Evolutionary conservation across 2,329 filamentous ascomycete genomes (phyloP).

Genomic region (Aspergillus ruber): DNA sequence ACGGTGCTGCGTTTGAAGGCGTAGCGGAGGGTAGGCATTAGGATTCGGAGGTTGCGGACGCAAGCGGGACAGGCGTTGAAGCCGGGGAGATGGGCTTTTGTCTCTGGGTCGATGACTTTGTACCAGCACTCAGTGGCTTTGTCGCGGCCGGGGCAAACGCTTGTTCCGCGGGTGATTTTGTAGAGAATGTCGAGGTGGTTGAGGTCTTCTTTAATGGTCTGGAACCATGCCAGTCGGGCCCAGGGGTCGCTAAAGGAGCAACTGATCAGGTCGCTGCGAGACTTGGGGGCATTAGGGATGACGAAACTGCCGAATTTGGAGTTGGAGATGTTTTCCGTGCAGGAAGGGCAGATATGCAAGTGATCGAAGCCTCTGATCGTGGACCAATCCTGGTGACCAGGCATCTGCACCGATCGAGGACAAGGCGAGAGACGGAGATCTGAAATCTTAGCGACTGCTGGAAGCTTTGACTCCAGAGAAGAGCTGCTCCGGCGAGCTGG

Average conservation of each 20-base stretch:
- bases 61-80: constrained; percentile 74
- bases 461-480: neutral
- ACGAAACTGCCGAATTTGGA: constrained; percentile 65
- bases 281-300: constrained; percentile 52
- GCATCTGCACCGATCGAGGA: constrained; percentile 56
- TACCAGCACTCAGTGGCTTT: constrained; percentile 63
- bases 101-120: constrained; percentile 63
- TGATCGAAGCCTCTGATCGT: constrained; percentile 63
- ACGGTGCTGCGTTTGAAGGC: constrained; percentile 51
- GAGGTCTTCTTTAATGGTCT: constrained; percentile 65
- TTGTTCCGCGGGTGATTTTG: constrained; percentile 56
- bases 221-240: constrained; percentile 77
- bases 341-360: constrained; percentile 77
- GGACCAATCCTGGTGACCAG: constrained; percentile 71
- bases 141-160: constrained; percentile 54
- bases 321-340: constrained; percentile 65
- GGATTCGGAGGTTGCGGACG: constrained; percentile 61
- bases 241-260: constrained; percentile 80
- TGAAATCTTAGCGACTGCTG: constrained; percentile 10
- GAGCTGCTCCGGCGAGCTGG: neutral
- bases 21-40: constrained; percentile 66
- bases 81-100: constrained; percentile 56
- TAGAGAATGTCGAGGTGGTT: constrained; percentile 64
- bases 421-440: constrained; percentile 56
- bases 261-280: constrained; percentile 52